Base-by-base conservation (phyloP, 1,284 basidiomycete species). In the Ceratobasidium sp. region DNA sequence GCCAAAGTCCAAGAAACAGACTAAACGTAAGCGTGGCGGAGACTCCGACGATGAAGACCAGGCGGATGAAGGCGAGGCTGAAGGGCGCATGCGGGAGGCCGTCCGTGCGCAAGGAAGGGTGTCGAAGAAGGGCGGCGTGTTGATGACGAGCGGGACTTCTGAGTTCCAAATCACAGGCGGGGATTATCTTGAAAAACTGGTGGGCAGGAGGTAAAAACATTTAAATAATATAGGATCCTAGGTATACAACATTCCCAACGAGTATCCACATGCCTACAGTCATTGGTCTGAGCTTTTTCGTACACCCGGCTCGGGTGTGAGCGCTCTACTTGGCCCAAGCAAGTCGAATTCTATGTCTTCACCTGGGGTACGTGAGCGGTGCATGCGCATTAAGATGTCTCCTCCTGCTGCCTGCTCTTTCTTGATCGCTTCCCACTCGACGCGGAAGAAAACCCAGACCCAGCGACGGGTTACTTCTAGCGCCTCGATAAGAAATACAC, bases 381-480 rank as follows among this genome's bases (percentile, higher is more conserved):
- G 41, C 17, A 44, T 41, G 31, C 67, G 67, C 15, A 56, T 9
- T 15, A 56, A 41, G 19, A 2, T 45, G 22, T 59, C 71, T 6
- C 48, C 63, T 27, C 67, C 41, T 15, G 64, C 33, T 33, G 51
- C 73, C 36, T 74, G 51, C 14, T 73, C 82, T 80, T 85, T 85
- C 76, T 89, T 93, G 67, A 95, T 89, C 14, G 91, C 88, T 84
- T 98, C 96, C 96, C 96, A 98, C 83, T 99, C 98, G 31, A 99
- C 90, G 22, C 98, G 89, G 78, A 99, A 84, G 82, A 98, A 97
- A 9, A 98, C 94, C 98, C 98, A 99, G 83, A 97, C 89, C 93
- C 96, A 98, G 78, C 98, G 84, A 67, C 98, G 86, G 36, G 96
- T 80, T 47, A 99, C 85, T 84, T 99, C 98, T 53, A 97, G 89